Evolutionary conservation across 169 alveolate genomes (phyloP).

Genomic region (Blepharisma undulans): DNA sequence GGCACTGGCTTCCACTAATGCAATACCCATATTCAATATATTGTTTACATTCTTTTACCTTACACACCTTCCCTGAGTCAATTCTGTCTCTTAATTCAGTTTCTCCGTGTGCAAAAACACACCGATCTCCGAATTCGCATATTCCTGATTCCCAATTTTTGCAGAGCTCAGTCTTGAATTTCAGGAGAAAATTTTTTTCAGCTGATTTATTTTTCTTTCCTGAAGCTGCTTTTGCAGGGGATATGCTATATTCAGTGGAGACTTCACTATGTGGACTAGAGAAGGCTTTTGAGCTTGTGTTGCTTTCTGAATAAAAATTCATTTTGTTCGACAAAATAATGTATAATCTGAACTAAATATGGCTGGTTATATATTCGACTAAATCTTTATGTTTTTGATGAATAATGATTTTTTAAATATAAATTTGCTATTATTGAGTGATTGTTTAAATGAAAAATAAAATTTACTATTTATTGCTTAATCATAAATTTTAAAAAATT

Average conservation of each 20-base stretch:
- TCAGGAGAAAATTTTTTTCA: background rate
- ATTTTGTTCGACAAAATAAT: background rate
- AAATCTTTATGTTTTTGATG: no score
- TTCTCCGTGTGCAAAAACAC: constrained; percentile 58
- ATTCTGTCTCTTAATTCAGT: constrained; percentile 42
- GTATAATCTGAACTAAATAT: no score
- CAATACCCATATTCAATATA: constrained; percentile 17
- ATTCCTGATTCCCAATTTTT: constrained; percentile 40
- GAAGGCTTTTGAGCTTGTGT: background rate
- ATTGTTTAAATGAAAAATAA: no score
- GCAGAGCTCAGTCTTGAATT: constrained; percentile 56
- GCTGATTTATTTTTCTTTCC: background rate
- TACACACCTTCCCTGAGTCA: background rate
- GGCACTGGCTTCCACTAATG: background rate
- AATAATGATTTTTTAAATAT: no score
- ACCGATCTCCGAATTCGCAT: constrained; percentile 47
- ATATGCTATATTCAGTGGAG: background rate
- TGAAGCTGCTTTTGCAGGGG: background rate
- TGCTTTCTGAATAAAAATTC: background rate
- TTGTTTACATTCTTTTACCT: constrained; percentile 34
- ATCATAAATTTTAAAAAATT: no score
- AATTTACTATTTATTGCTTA: no score
- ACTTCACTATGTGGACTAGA: background rate
- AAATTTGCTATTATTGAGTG: no score
- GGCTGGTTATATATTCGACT: no score